Base-by-base conservation (phyloP, 768 basidiomycete genomes). In the Clavulina sp. region DNA sequence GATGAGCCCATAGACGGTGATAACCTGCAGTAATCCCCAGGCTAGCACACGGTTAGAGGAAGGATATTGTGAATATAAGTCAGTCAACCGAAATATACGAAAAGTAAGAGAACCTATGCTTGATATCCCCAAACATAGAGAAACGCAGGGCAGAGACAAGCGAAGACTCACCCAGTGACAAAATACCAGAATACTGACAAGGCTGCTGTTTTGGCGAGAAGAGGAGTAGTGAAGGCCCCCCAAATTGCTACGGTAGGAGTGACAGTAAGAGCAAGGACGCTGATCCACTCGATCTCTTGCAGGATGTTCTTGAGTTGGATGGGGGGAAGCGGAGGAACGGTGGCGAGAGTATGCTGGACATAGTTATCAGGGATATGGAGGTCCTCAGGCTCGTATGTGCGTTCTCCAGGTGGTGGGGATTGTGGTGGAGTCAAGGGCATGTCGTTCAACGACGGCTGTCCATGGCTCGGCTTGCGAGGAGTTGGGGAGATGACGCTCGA, bases 1-100 rank as follows among this genome's bases (percentile, higher is more conserved):
- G 78, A 62, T 99, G 95, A 6, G 95, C 86, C 91, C 92, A 99
- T 0, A 97, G 74, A 52, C 95, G 80, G 61, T 99, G 95, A 68
- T 97, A 99, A 7, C 95, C 93, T 5, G 85, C 86, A 0, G 86
- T 89, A 54, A 91, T 87, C 24, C 86, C 59, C 49, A 48, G 53
- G 18, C 26, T 19, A 26, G n/a, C n/a, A n/a, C n/a, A n/a, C n/a
- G n/a, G n/a, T n/a, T n/a, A n/a, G n/a, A n/a, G n/a, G n/a, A n/a
- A n/a, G n/a, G n/a, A n/a, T n/a, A n/a, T n/a, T n/a, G n/a, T n/a
- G n/a, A n/a, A n/a, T n/a, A n/a, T n/a, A n/a, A n/a, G n/a, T n/a
- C n/a, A n/a, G n/a, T n/a, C n/a, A n/a, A n/a, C n/a, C n/a, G n/a
- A n/a, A n/a, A n/a, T n/a, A n/a, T n/a, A n/a, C n/a, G n/a, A n/a